Evolutionary conservation across 768 basidiomycete species (phyloP), one percentile per base, ranked within the genome.

Genomic region (Pleurotus tuber-regium): DNA sequence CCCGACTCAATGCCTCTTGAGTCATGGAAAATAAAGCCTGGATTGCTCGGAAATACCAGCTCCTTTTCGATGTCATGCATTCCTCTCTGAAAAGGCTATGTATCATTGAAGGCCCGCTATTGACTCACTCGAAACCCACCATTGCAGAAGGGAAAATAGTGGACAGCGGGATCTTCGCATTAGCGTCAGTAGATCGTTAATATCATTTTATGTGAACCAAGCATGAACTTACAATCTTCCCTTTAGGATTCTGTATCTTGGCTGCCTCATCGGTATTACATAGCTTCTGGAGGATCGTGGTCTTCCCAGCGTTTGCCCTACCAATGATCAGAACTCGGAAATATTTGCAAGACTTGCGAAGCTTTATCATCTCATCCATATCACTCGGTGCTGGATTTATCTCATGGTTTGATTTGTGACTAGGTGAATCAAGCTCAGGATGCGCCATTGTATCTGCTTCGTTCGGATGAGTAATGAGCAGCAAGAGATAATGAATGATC

Each of bases 311-410:
- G 49, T 73, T 72, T 3, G 69, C 66, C 43, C 67, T 61, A 2
- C 73, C 73, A n/a, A 75, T 70, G 12, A 73, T 57, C 44, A 75
- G 66, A 29, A 73, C 63, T 4, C 73, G 66, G 40, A 74, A 73
- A 24, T 42, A 25, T 42, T 42, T 42, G 16, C 41, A 42, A 19
- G 23, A 24, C 18, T 42, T 25, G 7, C 41, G 41, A 19, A 42
- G 18, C 16, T 42, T 42, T 25, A 42, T 42, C 41, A 42, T 42
- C 4, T 42, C 41, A 6, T 42, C 41, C 11, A 42, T 7, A 5
- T 23, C n/a, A n/a, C n/a, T n/a, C n/a, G n/a, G n/a, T n/a, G n/a
- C n/a, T n/a, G n/a, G n/a, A n/a, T n/a, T n/a, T n/a, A n/a, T n/a
- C n/a, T n/a, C n/a, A n/a, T n/a, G n/a, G n/a, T n/a, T n/a, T n/a